Conservation (phyloP, 805 yeast species). For the Schizosaccharomyces cryophilus region DNA sequence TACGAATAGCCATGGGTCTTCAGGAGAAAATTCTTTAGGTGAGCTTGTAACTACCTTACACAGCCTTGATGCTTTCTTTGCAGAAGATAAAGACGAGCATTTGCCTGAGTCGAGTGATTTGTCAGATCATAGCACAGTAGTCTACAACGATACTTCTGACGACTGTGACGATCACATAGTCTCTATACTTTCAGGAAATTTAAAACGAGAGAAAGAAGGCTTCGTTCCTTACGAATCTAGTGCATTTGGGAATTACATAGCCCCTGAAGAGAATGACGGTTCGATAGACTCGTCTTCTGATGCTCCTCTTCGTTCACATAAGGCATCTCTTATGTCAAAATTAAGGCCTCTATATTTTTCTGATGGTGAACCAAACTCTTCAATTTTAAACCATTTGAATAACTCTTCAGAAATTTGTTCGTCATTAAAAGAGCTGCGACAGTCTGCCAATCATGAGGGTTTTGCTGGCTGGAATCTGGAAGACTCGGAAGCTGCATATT, state of each 20-base stretch:
- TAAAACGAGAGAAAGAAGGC: background rate
- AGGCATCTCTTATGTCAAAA: background rate
- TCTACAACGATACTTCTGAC: background rate
- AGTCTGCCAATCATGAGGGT: background rate
- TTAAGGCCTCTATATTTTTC: background rate
- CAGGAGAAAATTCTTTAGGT: conserved; percentile 26
- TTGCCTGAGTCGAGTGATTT: background rate
- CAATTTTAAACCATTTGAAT: background rate
- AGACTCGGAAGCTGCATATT: background rate
- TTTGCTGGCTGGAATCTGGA: background rate
- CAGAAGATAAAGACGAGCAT: conserved; percentile 23
- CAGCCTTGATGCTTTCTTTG: conserved; percentile 68
- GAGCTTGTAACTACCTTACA: conserved; percentile 86
- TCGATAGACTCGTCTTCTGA: background rate
- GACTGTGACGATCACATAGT: background rate
- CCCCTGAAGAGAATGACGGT: background rate
- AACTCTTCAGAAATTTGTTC: background rate
- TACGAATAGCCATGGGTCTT: background rate
- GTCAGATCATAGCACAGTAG: background rate
- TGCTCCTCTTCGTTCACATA: background rate
- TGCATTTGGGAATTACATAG: background rate
- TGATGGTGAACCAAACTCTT: background rate
- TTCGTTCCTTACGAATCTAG: background rate
- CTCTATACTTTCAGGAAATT: background rate
- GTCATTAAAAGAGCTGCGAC: background rate